phyloP scores from a whole-genome alignment of 23 red algal species.

The Porphyridium purpureum region DNA sequence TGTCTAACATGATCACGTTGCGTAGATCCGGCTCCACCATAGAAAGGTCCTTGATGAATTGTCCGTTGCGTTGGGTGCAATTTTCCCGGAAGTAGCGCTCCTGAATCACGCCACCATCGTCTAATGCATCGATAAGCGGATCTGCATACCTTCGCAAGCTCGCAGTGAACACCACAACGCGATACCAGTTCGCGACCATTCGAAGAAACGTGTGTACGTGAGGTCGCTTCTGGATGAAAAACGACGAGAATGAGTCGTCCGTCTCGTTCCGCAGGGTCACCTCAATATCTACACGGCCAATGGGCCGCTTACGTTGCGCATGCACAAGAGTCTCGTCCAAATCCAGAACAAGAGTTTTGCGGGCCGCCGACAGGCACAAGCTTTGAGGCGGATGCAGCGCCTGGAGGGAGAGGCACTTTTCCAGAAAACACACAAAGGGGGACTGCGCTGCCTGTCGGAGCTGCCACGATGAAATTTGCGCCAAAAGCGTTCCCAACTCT shows the following conservation, averaged over 20 bases:
- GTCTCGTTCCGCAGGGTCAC: neutral
- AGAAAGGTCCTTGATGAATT: slow-evolving; percentile 65
- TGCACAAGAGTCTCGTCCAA: slow-evolving; percentile 89
- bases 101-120: slow-evolving; percentile 19
- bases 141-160: slow-evolving; percentile 49
- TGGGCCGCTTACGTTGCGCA: slow-evolving; percentile 29
- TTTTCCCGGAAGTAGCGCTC: slow-evolving; percentile 47
- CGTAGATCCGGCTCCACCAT: slow-evolving; percentile 33
- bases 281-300: neutral
- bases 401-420: too few relatives aligned
- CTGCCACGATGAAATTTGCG: too few relatives aligned
- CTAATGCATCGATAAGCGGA: slow-evolving; percentile 54
- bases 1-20: slow-evolving; percentile 74
- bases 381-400: too few relatives aligned
- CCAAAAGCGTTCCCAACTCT: too few relatives aligned
- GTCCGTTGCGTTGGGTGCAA: slow-evolving; percentile 18
- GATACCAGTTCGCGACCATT: slow-evolving; percentile 45
- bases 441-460: too few relatives aligned
- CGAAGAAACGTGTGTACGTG: slow-evolving; percentile 57
- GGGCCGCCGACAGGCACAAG: too few relatives aligned
- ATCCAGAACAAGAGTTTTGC: slow-evolving; percentile 72
- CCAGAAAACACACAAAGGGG: too few relatives aligned
- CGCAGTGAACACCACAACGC: slow-evolving; percentile 67
- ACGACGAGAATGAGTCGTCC: slow-evolving; percentile 21
- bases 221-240: slow-evolving; percentile 57